phyloP scores from a whole-genome alignment of 352 stramenopile genomes.

The Thalassiosira livingstoniorum region DNA sequence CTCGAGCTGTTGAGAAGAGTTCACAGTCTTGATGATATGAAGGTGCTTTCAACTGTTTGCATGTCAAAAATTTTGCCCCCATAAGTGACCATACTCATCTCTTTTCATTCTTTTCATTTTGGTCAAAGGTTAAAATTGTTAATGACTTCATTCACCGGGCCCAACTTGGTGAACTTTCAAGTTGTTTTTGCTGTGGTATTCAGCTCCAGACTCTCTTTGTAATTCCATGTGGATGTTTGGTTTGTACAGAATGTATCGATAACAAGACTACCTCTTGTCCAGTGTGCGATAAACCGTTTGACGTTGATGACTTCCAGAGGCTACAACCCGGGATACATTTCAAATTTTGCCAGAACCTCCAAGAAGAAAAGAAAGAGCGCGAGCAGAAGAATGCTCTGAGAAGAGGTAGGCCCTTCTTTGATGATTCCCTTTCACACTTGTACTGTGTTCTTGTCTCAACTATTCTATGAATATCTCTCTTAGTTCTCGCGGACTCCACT shows the following conservation, averaged over 20 bases:
- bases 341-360: slow-evolving; percentile 67
- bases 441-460: background rate
- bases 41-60: slow-evolving; percentile 26
- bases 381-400: slow-evolving; percentile 31
- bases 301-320: slow-evolving; percentile 90
- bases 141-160: slow-evolving; percentile 72
- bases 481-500: background rate
- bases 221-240: slow-evolving; percentile 91
- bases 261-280: slow-evolving; percentile 73
- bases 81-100: background rate
- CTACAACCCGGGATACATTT: slow-evolving; percentile 78
- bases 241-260: slow-evolving; percentile 93
- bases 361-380: slow-evolving; percentile 63
- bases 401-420: slow-evolving; percentile 6
- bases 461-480: background rate
- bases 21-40: slow-evolving; percentile 55
- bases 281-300: slow-evolving; percentile 74
- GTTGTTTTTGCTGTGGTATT: slow-evolving; percentile 88
- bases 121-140: slow-evolving; percentile 33
- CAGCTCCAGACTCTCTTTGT: slow-evolving; percentile 91
- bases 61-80: background rate
- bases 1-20: slow-evolving; percentile 69
- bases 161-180: slow-evolving; percentile 58
- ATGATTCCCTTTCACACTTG: background rate
- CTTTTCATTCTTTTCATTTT: background rate